Evolutionary conservation across 495 filamentous ascomycete genomes (phyloP), one percentile per base, ranked within the genome.

Genomic region (Xylaria sp.): DNA sequence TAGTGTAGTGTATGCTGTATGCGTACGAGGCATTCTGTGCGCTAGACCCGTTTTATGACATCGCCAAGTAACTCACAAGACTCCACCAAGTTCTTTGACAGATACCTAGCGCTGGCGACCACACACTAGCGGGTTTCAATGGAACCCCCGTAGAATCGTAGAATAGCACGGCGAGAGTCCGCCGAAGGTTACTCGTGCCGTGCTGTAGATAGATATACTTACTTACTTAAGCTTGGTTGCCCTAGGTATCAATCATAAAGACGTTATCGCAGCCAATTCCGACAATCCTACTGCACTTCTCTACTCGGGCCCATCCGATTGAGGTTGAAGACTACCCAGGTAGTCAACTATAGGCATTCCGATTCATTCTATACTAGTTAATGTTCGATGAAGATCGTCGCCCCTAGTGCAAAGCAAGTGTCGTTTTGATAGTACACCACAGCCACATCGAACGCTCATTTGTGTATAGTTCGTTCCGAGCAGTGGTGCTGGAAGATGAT

Each of bases 341-440:
- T 26, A 17, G 35, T 1, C 37, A 33, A 57, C 50, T 40, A 40
- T 35, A 24, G 19, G 21, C 44, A 52, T 26, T 17, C 61, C 41
- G 29, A 35, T 67, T 53, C 33, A 21, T 58, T 35, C 21, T 12
- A 35, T 8, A 37, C 35, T 37, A 4, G 8, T 17, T 52, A 14
- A 40, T 69, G 43, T 19, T 5, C 41, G 29, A 50, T 69, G 67
- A 61, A 61, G 57, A 69, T 69, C 43, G 57, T 44, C 44, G 24
- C 48, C 57, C 12, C 19, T 53, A 15, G n/a, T 41, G 21, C 40
- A 52, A 33, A 57, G 21, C 26, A 40, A 62, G 59, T 14, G 17
- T 14, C 58, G 58, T 21, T 24, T 62, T 15, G 29, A 41, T 37
- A 37, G 14, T 55, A 55, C 50, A 55, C 8, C 9, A 8, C 17